Percentiles rank a stretch among this genome's conserved stretches.
Evolutionary conservation across 495 filamentous ascomycete genomes (phyloP).

Genomic region (Letharia columbiana): DNA sequence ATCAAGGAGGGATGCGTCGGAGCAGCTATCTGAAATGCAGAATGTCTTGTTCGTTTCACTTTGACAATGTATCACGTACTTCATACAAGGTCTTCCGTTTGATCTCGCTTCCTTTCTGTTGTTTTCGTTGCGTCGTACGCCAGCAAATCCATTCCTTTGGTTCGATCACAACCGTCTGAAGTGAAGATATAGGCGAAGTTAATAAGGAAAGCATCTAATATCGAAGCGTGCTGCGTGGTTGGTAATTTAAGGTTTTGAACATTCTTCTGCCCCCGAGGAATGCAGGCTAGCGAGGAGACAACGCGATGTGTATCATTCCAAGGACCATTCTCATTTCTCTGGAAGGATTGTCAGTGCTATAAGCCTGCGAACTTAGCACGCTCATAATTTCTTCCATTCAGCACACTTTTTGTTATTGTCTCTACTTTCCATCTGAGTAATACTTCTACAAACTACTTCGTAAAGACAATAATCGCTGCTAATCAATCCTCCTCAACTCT

Average conservation of each 20-base stretch:
- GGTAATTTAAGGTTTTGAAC: neutral
- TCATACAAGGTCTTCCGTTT: neutral
- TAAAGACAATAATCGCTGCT: neutral
- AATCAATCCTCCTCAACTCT: neutral
- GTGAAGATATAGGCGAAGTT: neutral
- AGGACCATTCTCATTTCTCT: neutral
- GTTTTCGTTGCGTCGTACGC: neutral
- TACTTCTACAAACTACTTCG: neutral
- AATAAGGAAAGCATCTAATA: neutral
- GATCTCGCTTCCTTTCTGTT: neutral
- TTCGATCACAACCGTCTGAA: neutral
- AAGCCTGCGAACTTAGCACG: neutral
- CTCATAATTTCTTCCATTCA: neutral
- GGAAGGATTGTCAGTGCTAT: neutral
- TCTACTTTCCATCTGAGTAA: neutral
- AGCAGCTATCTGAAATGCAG: too few species aligned
- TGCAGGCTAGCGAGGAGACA: neutral
- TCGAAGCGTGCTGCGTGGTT: neutral
- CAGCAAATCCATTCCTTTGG: neutral
- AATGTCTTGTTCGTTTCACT: too few species aligned
- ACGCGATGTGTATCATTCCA: constrained; percentile 1
- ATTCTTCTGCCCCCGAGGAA: constrained; percentile 1
- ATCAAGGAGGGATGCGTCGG: neutral
- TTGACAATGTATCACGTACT: too few species aligned
- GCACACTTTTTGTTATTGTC: neutral